phyloP scores from a whole-genome alignment of 208 protist genomes.

The Trypanosoma avium region DNA sequence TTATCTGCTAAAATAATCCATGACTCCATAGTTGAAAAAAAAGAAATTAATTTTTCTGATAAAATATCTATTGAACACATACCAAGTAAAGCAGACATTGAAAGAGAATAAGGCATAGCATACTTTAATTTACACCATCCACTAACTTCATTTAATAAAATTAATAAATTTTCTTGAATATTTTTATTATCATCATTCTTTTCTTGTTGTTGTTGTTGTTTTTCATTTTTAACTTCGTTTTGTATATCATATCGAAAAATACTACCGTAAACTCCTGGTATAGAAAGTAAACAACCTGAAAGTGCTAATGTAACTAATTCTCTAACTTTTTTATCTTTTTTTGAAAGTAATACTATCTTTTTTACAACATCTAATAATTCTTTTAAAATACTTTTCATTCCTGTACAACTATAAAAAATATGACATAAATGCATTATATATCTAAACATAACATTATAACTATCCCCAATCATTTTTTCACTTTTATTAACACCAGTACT shows the following conservation, averaged over 20 bases:
- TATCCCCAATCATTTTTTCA: neutral
- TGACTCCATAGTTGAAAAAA: conserved; percentile 16
- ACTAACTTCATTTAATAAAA: conserved; percentile 16
- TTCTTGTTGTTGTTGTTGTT: no score
- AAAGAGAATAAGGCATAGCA: conserved; percentile 22
- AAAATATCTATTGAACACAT: conserved; percentile 7
- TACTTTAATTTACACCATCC: conserved; percentile 20
- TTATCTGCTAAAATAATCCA: conserved; percentile 16
- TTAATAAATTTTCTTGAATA: neutral
- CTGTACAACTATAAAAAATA: conserved; percentile 8
- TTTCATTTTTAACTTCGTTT: neutral
- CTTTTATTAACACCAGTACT: neutral
- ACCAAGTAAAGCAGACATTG: conserved; percentile 14
- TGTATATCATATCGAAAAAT: neutral
- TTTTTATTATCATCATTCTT: no score
- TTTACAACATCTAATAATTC: conserved; percentile 15
- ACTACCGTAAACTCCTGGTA: neutral
- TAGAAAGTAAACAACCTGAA: conserved; percentile 12
- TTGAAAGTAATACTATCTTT: conserved; percentile 9
- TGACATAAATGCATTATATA: conserved; percentile 17
- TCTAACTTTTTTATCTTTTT: conserved; percentile 16
- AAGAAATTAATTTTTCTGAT: conserved; percentile 1
- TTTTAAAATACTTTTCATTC: neutral
- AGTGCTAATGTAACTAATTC: conserved; percentile 16
- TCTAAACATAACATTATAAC: neutral